Base-by-base conservation (phyloP, 257 asterid genomes). In the Leonotis leonurus region DNA sequence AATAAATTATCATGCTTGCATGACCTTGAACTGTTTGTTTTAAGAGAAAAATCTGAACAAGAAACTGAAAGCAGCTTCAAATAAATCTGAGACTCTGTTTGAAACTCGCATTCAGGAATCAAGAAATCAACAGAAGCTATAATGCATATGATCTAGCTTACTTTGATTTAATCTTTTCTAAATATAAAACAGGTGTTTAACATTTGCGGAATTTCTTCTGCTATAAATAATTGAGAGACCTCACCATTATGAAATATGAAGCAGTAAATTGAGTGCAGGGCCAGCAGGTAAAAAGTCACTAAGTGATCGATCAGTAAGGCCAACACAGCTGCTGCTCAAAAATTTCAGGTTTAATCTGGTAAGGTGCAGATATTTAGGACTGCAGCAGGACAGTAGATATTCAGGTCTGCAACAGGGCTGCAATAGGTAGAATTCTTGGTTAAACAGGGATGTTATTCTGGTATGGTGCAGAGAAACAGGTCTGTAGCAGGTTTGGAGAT, bases 161-260 rank as follows among this genome's bases (percentile, higher is more conserved):
- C 27, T 66, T 37, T 13, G 29, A 2, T 43, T 22, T 17, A 44
- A n/a, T n/a, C n/a, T n/a, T n/a, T n/a, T n/a, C n/a, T n/a, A 43
- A 29, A 20, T 21, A 8, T 43, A 33, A 33, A n/a, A 30, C 3
- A 55, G 32, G 13, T 33, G 17, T 6, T 43, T 6, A 33, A 50
- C 9, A 21, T 56, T 35, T 30, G 48, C 14, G 37, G 57, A 29
- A 13, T 48, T 35, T 11, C n/a, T n/a, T 10, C 11, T 18, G 46
- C 40, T 27, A 11, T 51, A 60, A 57, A 33, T 17, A 67, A 65
- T 37, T 10, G 12, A 43, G 12, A 37, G 14, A n/a, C 43, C 96
- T 76, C 70, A 93, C 99, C 97, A 10, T 93, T 93, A 70, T 93
- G 99, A 78, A 89, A 93, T 62, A 93, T 87, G 87, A 87, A 87